Conservation (phyloP, 495 filamentous ascomycete genomes). For the Podospora pseudocomata region DNA sequence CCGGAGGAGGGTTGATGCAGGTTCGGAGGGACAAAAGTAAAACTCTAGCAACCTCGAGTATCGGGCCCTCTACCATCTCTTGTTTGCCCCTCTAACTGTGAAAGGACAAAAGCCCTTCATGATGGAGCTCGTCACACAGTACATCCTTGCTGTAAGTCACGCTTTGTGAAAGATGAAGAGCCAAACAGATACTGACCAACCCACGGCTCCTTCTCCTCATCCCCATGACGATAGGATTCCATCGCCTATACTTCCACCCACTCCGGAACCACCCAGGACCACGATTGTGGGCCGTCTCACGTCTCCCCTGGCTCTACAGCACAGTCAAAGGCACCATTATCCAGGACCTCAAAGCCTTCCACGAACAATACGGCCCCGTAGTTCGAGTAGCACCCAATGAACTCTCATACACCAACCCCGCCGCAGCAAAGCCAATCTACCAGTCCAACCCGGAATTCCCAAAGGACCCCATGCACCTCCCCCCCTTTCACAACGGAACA, state of each 20-base stretch:
- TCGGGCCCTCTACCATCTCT: no score
- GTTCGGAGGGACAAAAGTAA: no score
- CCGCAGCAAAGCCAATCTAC: slow-evolving; percentile 53
- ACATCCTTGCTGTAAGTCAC: no score
- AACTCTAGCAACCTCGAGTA: no score
- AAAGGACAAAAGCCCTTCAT: no score
- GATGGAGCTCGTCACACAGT: no score
- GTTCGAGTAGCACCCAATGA: slow-evolving; percentile 55
- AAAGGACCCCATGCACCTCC: slow-evolving; percentile 31
- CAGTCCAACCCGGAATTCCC: slow-evolving; percentile 20
- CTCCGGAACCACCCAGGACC: slow-evolving; percentile 49
- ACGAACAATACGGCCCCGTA: slow-evolving; percentile 51
- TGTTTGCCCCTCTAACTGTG: no score
- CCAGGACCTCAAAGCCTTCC: slow-evolving; percentile 32
- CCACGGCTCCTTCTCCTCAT: no score
- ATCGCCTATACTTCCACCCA: slow-evolving; percentile 39
- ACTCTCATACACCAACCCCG: slow-evolving; percentile 37
- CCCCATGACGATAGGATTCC: no score
- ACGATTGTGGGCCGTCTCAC: slow-evolving; percentile 38
- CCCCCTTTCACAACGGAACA: slow-evolving; percentile 14
- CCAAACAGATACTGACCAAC: no score
- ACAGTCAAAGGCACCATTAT: slow-evolving; percentile 26
- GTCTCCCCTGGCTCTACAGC: slow-evolving; percentile 33
- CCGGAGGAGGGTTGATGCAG: no score
- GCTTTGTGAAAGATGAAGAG: no score